Conservation (phyloP, 768 basidiomycete species). For the Russula brevipes region DNA sequence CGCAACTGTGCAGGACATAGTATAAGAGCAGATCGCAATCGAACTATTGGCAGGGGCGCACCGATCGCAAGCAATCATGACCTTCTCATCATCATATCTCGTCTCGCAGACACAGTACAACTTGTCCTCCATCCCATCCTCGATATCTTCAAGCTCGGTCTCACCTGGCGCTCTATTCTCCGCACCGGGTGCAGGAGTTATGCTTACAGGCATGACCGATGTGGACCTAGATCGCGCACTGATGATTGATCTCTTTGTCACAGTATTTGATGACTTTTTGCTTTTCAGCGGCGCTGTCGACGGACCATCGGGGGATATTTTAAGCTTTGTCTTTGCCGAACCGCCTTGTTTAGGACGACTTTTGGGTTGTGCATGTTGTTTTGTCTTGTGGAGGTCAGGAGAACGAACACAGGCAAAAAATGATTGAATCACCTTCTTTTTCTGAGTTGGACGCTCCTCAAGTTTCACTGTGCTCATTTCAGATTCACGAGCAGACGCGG, state of each 20-base stretch:
- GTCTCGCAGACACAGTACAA: slow-evolving; percentile 88
- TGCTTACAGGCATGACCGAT: slow-evolving; percentile 52
- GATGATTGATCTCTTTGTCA: slow-evolving; percentile 31
- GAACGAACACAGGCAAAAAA: neutral
- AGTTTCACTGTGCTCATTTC: slow-evolving; percentile 14
- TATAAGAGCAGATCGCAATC: neutral
- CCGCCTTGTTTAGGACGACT: slow-evolving; percentile 31
- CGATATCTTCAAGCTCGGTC: slow-evolving; percentile 37
- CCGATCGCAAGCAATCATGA: slow-evolving; percentile 95
- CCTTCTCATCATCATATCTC: slow-evolving; percentile 76
- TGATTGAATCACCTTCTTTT: slow-evolving; percentile 28
- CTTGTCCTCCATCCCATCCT: slow-evolving; percentile 52
- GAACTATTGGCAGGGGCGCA: slow-evolving; percentile 34
- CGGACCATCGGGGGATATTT: slow-evolving; percentile 28
- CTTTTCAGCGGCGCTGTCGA: slow-evolving; percentile 24
- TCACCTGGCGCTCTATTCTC: slow-evolving; percentile 39
- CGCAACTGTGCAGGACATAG: slow-evolving; percentile 51
- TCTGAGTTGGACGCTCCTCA: slow-evolving; percentile 23
- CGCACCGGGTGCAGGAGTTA: slow-evolving; percentile 31
- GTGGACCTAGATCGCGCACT: slow-evolving; percentile 61
- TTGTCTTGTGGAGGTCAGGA: slow-evolving; percentile 21
- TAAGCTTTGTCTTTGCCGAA: slow-evolving; percentile 28
- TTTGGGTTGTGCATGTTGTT: slow-evolving; percentile 30
- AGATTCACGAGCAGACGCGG: slow-evolving; percentile 5
- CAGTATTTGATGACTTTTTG: slow-evolving; percentile 29